These are phyloP conservation scores for Phytophthora pluvialis DNA, from an alignment of 352 stramenopile species.

Conservation along the genomic window DNA sequence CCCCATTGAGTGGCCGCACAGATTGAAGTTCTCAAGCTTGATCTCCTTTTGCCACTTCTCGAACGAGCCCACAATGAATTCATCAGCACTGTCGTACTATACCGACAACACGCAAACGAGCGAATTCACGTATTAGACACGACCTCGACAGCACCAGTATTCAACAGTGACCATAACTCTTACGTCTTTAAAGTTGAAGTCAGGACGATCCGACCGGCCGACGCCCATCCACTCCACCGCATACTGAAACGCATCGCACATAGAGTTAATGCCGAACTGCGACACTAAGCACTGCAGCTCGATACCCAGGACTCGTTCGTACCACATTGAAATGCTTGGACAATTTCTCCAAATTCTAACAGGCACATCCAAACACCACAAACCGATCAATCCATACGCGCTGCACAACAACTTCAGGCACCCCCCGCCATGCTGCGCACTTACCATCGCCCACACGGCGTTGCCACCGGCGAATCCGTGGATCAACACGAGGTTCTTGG, in stretches of 20 bases:
- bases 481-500: constrained; percentile 80
- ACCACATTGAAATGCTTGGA: constrained; percentile 88
- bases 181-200: constrained; percentile 77
- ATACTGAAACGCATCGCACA: constrained; percentile 47
- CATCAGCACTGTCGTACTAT: constrained; percentile 81
- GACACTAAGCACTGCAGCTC: not conserved
- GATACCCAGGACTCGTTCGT: not conserved
- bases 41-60: constrained; percentile 84
- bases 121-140: constrained; percentile 1
- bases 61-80: constrained; percentile 72
- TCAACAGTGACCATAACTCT: not conserved
- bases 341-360: constrained; percentile 71
- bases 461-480: constrained; percentile 85
- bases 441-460: constrained; percentile 80
- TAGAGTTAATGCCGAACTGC: not conserved
- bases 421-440: not conserved
- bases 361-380: constrained; percentile 1
- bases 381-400: not conserved
- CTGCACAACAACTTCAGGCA: not conserved
- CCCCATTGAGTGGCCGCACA: constrained; percentile 86
- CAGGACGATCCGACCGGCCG: constrained; percentile 77
- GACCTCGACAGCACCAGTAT: not conserved
- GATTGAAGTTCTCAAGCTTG: constrained; percentile 66
- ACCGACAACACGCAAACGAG: not conserved
- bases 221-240: constrained; percentile 87